Evolutionary conservation across 345 rosid genomes (phyloP), one percentile per base, ranked within the genome.

Genomic region (Eucalyptus sp.): DNA sequence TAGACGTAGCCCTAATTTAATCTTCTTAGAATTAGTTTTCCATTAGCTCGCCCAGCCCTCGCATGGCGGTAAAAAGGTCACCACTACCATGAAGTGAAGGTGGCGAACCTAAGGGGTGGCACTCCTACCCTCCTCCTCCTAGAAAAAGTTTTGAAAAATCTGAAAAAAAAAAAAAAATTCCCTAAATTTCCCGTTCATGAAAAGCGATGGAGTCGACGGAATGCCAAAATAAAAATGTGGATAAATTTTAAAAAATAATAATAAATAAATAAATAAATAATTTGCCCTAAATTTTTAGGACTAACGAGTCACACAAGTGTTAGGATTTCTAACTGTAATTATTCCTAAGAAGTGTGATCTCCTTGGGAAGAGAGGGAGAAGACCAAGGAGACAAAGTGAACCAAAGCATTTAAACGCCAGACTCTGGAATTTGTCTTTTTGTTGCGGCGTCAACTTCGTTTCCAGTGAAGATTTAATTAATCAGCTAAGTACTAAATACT

Each of bases 1-100:
- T 18, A 2, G 2, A 51, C 7, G 56, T 52, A 52, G 1, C 1
- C 25, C 0, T 52, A 0, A 20, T 52, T 18, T 1, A 52, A 52
- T 52, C 1, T 52, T 20, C 20, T 20, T 52, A 20, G 5, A 52
- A 62, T 29, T 62, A 62, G 31, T 62, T 29, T 62, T 62, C 66
- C 31, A 5, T 25, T 25, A 12, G 1, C 66, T 11, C 7, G 3
- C 15, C 7, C 6, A 0, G 62, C 62, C 62, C 62, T 56, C 12
- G 5, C 62, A 6, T 13, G 33, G 31, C 9, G 3, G 68, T 13
- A 14, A 3, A 27, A 62, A n/a, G 68, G 33, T 13, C 33, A 14
- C 68, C 31, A 29, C 5, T 13, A 1, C 68, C 68, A 29, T 1
- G 8, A 62, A 62, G 18, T 18, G 8, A 64, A n/a, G 37, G 33